Evolutionary conservation across 1,139 yeast genomes (phyloP).

Genomic region (Saccharomyces hybrid): DNA sequence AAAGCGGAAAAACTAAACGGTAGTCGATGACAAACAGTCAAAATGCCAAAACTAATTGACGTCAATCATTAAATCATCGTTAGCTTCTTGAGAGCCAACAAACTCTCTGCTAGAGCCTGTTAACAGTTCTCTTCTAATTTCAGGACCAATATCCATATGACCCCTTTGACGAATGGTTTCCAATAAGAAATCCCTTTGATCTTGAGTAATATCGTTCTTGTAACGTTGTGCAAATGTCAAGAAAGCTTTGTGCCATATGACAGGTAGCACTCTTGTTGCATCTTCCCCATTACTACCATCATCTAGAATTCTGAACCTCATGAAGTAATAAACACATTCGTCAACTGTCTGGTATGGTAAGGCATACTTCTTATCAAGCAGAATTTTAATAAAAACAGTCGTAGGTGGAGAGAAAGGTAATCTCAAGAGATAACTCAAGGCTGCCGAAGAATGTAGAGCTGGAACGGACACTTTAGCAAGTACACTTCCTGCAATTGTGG

Average conservation of each 20-base stretch:
- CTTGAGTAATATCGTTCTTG: conserved; percentile 94
- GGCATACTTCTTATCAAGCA: conserved; percentile 91
- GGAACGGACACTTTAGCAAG: conserved; percentile 87
- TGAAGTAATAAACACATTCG: conserved; percentile 89
- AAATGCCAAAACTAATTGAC: conserved; percentile 11
- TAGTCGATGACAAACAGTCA: neutral
- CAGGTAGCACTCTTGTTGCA: conserved; percentile 66
- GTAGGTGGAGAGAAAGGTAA: conserved; percentile 83
- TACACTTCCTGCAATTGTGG: conserved; percentile 90
- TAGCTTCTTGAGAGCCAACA: conserved; percentile 18
- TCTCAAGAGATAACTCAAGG: conserved; percentile 75
- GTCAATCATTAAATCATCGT: conserved; percentile 30
- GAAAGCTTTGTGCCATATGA: conserved; percentile 96
- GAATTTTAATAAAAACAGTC: conserved; percentile 80
- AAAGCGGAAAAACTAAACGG: neutral
- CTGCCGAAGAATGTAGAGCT: conserved; percentile 92
- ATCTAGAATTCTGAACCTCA: conserved; percentile 65
- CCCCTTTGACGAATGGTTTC: conserved; percentile 88
- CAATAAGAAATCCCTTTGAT: conserved; percentile 86
- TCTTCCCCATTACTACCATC: conserved; percentile 37
- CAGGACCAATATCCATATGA: conserved; percentile 87
- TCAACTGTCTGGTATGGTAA: conserved; percentile 94
- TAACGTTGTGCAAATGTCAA: conserved; percentile 91
- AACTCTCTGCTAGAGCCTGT: conserved; percentile 61
- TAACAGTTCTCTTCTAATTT: conserved; percentile 82